Conservation (phyloP, 106 monocot genomes). For the Apostasia ramifera region DNA sequence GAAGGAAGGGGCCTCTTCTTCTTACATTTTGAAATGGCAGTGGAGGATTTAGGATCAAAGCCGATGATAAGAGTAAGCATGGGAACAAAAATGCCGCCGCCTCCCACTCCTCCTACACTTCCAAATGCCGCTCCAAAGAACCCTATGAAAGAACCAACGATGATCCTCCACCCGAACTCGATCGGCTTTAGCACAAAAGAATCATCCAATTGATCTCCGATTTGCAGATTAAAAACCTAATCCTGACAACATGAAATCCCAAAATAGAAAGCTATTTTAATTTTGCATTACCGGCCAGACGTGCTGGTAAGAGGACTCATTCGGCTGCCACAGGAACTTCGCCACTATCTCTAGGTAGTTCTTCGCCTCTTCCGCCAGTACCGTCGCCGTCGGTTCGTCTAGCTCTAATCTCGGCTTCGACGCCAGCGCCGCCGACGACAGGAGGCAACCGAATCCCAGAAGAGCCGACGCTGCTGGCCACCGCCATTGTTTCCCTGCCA, state of each 20-base stretch:
- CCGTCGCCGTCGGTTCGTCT: not conserved
- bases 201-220: too few relatives aligned
- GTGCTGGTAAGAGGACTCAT: constrained; percentile 37
- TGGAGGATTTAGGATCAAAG: constrained; percentile 41
- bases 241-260: not conserved
- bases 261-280: not conserved
- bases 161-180: constrained; percentile 42
- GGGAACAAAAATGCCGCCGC: constrained; percentile 52
- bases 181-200: constrained; percentile 18
- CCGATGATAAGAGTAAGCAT: constrained; percentile 60
- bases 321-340: constrained; percentile 39
- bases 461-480: too few relatives aligned
- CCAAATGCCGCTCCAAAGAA: constrained; percentile 59
- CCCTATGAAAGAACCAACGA: constrained; percentile 32
- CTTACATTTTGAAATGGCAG: constrained; percentile 47
- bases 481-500: too few relatives aligned
- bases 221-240: not conserved
- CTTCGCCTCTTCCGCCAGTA: not conserved
- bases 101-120: constrained; percentile 53
- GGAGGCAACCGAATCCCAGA: too few relatives aligned
- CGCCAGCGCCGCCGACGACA: too few relatives aligned
- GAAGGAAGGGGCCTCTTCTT: not conserved
- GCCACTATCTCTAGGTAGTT: constrained; percentile 18
- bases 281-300: constrained; percentile 44
- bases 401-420: too few relatives aligned